Percentiles rank a stretch among this genome's conserved stretches.
Evolutionary conservation across 2,329 filamentous ascomycete species (phyloP).

Genomic region (Chalaropsis ovoidea): DNA sequence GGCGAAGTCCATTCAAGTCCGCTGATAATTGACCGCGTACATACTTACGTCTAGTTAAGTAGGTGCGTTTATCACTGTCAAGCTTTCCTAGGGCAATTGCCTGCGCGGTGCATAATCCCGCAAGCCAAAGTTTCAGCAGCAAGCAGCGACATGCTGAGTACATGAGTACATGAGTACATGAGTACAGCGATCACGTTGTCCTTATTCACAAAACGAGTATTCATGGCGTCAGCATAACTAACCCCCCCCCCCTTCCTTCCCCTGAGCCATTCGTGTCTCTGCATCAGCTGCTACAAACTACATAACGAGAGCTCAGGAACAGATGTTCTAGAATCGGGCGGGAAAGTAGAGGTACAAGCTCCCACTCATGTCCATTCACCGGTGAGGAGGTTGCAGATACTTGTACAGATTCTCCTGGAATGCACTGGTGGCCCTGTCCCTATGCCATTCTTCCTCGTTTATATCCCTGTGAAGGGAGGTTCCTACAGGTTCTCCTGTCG

Average conservation of each 20-base stretch:
- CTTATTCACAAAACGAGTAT: neutral
- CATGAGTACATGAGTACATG: neutral
- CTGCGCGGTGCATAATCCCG: neutral
- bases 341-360: neutral
- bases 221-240: neutral
- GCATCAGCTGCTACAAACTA: slow-evolving; percentile 9
- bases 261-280: slow-evolving; percentile 6
- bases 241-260: too few relatives aligned
- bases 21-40: neutral
- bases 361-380: neutral
- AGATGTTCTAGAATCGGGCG: neutral
- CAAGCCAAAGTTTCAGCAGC: slow-evolving; percentile 1
- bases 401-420: neutral
- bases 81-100: neutral
- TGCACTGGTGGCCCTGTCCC: neutral
- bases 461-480: neutral
- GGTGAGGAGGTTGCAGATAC: neutral
- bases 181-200: neutral
- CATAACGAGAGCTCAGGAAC: neutral
- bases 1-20: too few relatives aligned
- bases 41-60: neutral
- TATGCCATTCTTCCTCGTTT: neutral
- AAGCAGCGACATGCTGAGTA: neutral
- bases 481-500: neutral
- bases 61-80: neutral